phyloP scores from a whole-genome alignment of 805 yeast species.

The Lipomyces kockii region DNA sequence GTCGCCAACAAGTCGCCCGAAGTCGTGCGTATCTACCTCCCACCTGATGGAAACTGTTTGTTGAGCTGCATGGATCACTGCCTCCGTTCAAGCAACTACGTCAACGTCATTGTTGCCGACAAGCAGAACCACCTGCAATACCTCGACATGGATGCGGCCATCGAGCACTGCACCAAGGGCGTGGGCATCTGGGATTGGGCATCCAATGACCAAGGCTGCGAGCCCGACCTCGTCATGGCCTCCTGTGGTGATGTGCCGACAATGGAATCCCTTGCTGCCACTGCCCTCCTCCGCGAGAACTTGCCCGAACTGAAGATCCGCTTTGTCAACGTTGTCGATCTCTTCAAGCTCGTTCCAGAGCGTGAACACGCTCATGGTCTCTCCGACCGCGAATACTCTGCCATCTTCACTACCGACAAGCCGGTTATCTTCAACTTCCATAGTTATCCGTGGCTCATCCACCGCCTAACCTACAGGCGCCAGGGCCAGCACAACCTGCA shows the following conservation, averaged over 20 bases:
- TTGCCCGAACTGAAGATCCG: constrained; percentile 11
- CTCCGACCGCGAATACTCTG: constrained; percentile 8
- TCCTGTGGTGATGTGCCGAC: constrained; percentile 14
- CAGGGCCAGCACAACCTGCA: constrained; percentile 10
- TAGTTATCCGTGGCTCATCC: constrained; percentile 12
- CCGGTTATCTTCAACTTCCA: constrained; percentile 13
- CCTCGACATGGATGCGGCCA: constrained; percentile 11
- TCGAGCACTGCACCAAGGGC: constrained; percentile 13
- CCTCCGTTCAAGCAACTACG: constrained; percentile 12
- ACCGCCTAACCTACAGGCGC: constrained; percentile 11
- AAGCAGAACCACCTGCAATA: constrained; percentile 13
- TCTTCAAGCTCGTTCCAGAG: constrained; percentile 10
- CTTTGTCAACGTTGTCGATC: constrained; percentile 14
- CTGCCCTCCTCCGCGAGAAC: constrained; percentile 16
- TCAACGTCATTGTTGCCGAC: constrained; percentile 16
- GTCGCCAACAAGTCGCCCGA: constrained; percentile 14
- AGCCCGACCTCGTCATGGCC: constrained; percentile 12
- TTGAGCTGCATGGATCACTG: constrained; percentile 9
- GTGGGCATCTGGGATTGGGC: constrained; percentile 14
- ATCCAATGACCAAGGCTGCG: constrained; percentile 14
- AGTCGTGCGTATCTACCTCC: constrained; percentile 15
- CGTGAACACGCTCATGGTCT: constrained; percentile 11
- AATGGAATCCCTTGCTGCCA: constrained; percentile 14
- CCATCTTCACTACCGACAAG: constrained; percentile 12
- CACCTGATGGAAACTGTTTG: constrained; percentile 12